Percentiles rank a stretch among this genome's conserved stretches.
phyloP scores from a whole-genome alignment of 2,329 filamentous ascomycete species.

The Colletotrichum australisinense region DNA sequence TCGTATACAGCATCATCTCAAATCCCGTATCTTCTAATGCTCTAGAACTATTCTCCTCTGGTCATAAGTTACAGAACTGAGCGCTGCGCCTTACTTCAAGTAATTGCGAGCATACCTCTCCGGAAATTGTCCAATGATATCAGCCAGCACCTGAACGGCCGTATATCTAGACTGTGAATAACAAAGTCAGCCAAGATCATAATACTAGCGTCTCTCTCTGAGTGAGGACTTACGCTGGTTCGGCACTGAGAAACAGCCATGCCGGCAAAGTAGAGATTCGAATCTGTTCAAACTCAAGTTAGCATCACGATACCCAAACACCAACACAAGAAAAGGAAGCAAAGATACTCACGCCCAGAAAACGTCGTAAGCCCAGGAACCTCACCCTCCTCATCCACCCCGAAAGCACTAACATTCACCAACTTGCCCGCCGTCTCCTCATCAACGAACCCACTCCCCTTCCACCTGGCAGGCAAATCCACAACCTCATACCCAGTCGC shows the following conservation, averaged over 20 bases:
- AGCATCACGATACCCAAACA: neutral
- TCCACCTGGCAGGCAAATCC: slow-evolving; percentile 43
- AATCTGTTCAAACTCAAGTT: neutral
- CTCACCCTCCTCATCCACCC: slow-evolving; percentile 29
- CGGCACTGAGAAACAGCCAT: neutral
- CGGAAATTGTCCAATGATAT: slow-evolving; percentile 15
- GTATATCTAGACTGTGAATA: neutral
- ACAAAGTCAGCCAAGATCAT: neutral
- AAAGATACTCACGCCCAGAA: slow-evolving; percentile 22
- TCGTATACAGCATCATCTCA: too few species aligned
- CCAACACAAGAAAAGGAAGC: too few species aligned
- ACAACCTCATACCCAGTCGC: slow-evolving; percentile 56
- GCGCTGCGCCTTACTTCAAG: neutral
- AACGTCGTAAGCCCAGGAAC: neutral
- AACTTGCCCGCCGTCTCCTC: slow-evolving; percentile 9
- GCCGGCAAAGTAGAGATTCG: slow-evolving; percentile 28
- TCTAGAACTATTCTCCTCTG: neutral
- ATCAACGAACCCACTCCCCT: slow-evolving; percentile 20
- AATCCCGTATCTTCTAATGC: neutral
- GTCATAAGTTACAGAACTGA: too few species aligned
- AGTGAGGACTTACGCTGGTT: neutral
- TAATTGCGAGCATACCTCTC: slow-evolving; percentile 13
- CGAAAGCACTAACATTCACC: slow-evolving; percentile 1
- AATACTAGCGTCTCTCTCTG: rapidly evolving
- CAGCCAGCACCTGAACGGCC: slow-evolving; percentile 25